Base-by-base conservation (phyloP, 78 protist species). In the Speleostelium caveatum region DNA sequence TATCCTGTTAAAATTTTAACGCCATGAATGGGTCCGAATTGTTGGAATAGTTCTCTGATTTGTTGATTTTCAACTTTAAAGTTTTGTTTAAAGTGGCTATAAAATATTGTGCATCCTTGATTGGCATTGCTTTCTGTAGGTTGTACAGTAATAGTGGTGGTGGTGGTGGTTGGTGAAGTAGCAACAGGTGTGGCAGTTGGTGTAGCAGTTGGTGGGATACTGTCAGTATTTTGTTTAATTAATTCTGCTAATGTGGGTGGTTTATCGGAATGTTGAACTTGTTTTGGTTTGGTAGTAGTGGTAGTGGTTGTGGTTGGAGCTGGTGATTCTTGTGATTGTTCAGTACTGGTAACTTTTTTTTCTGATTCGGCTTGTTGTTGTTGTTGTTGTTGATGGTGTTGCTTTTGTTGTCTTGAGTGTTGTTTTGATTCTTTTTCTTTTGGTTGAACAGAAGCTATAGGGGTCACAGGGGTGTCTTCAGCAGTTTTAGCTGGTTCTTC, bases 41-140 rank as follows among this genome's bases (percentile, higher is more conserved):
- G 72, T n/a, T 61, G 39, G 72, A 83, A 69, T 39, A 51, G 35
- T n/a, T 53, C 38, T 21, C n/a, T 56, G 22, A 58, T 24, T 74
- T 21, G 36, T 0, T 12, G 24, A 33, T 36, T 53, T 17, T 69
- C 79, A 16, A 83, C 17, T 60, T 59, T 73, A 21, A n/a, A 3
- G 6, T 41, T 35, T 26, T 63, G n/a, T 14, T 62, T 41, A 2
- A 2, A 6, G 22, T 32, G 53, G 22, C 65, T 69, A 58, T 69
- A 39, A 49, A 69, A 83, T 21, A 83, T 26, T 14, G 91, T 83
- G 49, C 76, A 45, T 30, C 73, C 79, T 8, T 83, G 73, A n/a
- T 58, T 5, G 63, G n/a, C 22, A 39, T 3, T 32, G 49, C n/a
- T 38, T 75, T 33, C 41, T 53, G 76, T 22, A 32, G 58, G 35